These are phyloP conservation scores for Conoideocrella luteorostrata DNA, from an alignment of 2,329 filamentous ascomycete genomes.

Conservation along the genomic window DNA sequence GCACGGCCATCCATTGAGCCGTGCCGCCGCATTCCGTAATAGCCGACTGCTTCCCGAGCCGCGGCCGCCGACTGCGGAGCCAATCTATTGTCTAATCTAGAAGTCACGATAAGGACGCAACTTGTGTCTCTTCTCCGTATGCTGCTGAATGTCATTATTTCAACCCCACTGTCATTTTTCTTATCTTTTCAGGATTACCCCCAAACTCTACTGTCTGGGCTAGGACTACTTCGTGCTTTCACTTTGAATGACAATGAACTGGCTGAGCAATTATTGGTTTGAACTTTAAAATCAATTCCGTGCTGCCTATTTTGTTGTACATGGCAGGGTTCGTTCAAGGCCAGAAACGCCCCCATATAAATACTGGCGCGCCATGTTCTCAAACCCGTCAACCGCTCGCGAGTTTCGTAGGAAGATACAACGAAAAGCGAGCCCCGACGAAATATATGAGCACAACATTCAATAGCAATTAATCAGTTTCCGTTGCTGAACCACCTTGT, in stretches of 20 bases:
- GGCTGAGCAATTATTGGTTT: not conserved
- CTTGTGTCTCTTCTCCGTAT: no score
- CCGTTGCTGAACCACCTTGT: not conserved
- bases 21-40: conserved; percentile 14
- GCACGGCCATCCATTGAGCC: conserved; percentile 11
- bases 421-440: not conserved
- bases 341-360: conserved; percentile 7
- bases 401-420: not conserved
- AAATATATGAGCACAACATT: conserved; percentile 1
- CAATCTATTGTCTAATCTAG: not conserved
- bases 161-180: no score
- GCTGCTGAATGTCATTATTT: no score
- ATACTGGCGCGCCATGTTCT: conserved; percentile 6
- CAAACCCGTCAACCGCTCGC: not conserved
- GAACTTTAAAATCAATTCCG: conserved; percentile 2
- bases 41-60: conserved; percentile 6
- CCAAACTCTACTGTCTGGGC: no score
- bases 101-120: no score
- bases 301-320: conserved; percentile 6
- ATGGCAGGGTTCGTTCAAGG: conserved; percentile 7
- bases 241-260: no score
- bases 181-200: no score
- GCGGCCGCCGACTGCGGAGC: not conserved
- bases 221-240: no score
- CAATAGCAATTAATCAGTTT: conserved; percentile 5